Conservation (phyloP, 2,329 filamentous ascomycete species). For the Dactylellina drechsleri region DNA sequence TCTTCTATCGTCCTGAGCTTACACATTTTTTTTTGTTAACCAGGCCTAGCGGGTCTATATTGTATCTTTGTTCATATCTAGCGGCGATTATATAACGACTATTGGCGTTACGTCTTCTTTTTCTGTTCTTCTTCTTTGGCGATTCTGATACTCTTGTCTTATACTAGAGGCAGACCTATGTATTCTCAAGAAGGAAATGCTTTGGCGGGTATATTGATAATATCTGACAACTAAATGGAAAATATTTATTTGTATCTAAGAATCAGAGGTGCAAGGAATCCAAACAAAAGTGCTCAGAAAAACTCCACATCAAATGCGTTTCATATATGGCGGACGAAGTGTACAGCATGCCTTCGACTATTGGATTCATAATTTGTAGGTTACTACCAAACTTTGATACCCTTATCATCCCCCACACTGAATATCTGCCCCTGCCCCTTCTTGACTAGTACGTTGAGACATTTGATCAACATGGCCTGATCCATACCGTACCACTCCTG, state of each 20-base stretch:
- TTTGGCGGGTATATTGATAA: constrained; percentile 26
- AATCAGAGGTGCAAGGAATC: not conserved
- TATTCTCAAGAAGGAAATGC: constrained; percentile 11
- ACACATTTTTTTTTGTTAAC: not conserved
- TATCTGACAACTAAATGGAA: constrained; percentile 6
- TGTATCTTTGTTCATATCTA: not conserved
- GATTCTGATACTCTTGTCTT: constrained; percentile 13
- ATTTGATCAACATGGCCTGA: constrained; percentile 79
- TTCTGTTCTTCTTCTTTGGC: not conserved
- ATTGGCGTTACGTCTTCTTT: constrained; percentile 16
- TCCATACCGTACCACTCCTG: constrained; percentile 92
- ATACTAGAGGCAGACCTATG: not conserved
- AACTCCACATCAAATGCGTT: too few species aligned
- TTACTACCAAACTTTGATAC: constrained; percentile 86
- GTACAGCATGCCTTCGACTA: not conserved
- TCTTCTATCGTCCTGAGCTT: not conserved
- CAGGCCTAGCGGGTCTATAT: not conserved
- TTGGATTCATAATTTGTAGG: not conserved
- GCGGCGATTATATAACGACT: constrained; percentile 19
- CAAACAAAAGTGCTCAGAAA: not conserved
- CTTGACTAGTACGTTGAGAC: constrained; percentile 83
- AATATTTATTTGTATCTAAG: constrained; percentile 1
- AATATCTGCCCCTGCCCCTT: constrained; percentile 93
- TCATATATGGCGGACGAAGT: too few species aligned
- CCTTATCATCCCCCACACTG: constrained; percentile 79